Percentiles rank a stretch among this genome's conserved stretches.
phyloP scores from a whole-genome alignment of 2,329 filamentous ascomycete species.

The Scedosporium boydii region DNA sequence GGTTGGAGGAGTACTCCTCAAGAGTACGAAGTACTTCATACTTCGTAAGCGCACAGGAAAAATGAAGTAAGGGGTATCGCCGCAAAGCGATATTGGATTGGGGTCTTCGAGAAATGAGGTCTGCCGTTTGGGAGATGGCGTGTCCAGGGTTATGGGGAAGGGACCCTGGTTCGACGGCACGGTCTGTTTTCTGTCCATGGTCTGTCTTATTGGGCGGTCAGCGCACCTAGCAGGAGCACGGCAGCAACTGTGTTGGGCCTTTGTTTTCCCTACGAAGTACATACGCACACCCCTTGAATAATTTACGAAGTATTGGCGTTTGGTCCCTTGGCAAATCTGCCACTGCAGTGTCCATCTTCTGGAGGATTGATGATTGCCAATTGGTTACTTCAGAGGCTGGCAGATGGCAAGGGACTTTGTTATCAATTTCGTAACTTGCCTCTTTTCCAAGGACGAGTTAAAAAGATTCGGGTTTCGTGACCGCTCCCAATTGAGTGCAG shows the following conservation, averaged over 20 bases:
- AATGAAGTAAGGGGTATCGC: not conserved
- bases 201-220: not conserved
- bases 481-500: not conserved
- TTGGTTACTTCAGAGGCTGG: too few relatives aligned
- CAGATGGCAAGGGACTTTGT: too few relatives aligned
- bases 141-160: not conserved
- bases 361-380: too few relatives aligned
- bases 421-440: too few relatives aligned
- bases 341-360: too few relatives aligned
- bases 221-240: not conserved
- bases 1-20: too few relatives aligned
- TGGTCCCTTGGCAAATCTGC: too few relatives aligned
- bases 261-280: not conserved
- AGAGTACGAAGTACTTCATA: too few relatives aligned
- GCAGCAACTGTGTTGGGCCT: not conserved
- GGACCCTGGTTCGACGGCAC: not conserved
- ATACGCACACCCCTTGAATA: not conserved
- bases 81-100: not conserved
- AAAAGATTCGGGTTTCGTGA: not conserved
- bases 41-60: not conserved
- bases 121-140: constrained; percentile 2
- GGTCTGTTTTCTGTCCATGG: not conserved
- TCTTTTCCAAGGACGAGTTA: too few relatives aligned
- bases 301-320: too few relatives aligned
- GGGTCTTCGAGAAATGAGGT: constrained; percentile 1